Conservation (phyloP, 177 flowering plant genomes). For the Telopea speciosissima region DNA sequence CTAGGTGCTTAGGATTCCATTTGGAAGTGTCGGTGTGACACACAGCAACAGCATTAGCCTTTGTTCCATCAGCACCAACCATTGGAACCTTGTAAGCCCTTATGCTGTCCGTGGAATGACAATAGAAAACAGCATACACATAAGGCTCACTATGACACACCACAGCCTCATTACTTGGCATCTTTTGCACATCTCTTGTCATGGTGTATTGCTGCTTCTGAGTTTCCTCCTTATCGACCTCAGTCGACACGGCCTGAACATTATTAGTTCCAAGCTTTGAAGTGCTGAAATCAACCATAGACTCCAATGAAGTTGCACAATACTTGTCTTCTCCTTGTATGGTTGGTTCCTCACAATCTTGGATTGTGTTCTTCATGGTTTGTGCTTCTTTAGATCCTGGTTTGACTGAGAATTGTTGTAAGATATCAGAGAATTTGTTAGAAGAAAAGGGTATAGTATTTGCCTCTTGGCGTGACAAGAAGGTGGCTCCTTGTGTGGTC, state of each 20-base stretch:
- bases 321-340: slow-evolving; percentile 32
- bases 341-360: slow-evolving; percentile 34
- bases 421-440: slow-evolving; percentile 27
- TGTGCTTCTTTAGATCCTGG: slow-evolving; percentile 40
- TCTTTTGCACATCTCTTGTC: slow-evolving; percentile 11
- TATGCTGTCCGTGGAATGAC: slow-evolving; percentile 27
- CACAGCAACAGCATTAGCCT: slow-evolving; percentile 35
- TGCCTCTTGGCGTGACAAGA: slow-evolving; percentile 30
- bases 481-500: slow-evolving; percentile 11
- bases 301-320: slow-evolving; percentile 50
- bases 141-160: slow-evolving; percentile 33
- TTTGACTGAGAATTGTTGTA: slow-evolving; percentile 27
- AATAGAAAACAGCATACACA: slow-evolving; percentile 37
- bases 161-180: slow-evolving; percentile 17
- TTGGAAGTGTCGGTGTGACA: slow-evolving; percentile 42
- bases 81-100: slow-evolving; percentile 30
- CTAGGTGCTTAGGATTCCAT: slow-evolving; percentile 45
- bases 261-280: slow-evolving; percentile 33
- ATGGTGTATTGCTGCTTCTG: slow-evolving; percentile 19
- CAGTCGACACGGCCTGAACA: slow-evolving; percentile 28
- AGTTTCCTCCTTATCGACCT: slow-evolving; percentile 15
- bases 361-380: slow-evolving; percentile 31
- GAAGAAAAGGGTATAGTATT: slow-evolving; percentile 39
- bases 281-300: slow-evolving; percentile 41
- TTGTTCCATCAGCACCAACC: slow-evolving; percentile 29